phyloP scores from a whole-genome alignment of 257 asterid genomes.

The Catharanthus roseus region DNA sequence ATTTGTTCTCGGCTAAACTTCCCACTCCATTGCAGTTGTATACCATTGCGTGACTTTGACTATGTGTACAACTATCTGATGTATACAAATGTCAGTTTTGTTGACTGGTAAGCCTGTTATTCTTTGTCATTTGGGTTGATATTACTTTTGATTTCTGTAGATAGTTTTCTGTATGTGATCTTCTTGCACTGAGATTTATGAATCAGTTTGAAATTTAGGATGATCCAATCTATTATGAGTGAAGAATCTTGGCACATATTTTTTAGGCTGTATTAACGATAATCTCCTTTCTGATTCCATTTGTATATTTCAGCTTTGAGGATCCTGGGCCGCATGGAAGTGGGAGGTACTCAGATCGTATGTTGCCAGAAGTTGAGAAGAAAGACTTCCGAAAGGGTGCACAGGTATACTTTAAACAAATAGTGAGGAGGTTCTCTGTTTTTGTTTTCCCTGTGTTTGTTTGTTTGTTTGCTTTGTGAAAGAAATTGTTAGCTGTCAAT shows the following conservation, averaged over 20 bases:
- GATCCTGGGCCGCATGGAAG: slow-evolving; percentile 99
- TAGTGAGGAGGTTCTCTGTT: neutral
- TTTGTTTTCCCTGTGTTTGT: neutral
- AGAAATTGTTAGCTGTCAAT: neutral
- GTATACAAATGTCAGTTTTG: slow-evolving; percentile 84
- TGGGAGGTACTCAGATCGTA: slow-evolving; percentile 87
- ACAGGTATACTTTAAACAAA: slow-evolving; percentile 54
- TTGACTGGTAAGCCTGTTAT: slow-evolving; percentile 68
- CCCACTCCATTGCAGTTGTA: slow-evolving; percentile 66
- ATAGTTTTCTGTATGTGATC: neutral
- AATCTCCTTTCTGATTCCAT: neutral
- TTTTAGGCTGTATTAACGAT: neutral
- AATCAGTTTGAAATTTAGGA: neutral
- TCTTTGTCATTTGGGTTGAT: neutral
- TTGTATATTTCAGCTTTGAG: slow-evolving; percentile 66
- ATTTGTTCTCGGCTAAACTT: slow-evolving; percentile 24
- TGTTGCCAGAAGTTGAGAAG: slow-evolving; percentile 97
- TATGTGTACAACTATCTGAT: slow-evolving; percentile 92
- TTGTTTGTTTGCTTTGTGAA: neutral
- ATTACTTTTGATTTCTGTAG: neutral
- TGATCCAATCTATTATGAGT: neutral
- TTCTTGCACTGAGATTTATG: neutral
- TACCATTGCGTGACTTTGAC: slow-evolving; percentile 80
- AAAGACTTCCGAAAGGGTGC: slow-evolving; percentile 95
- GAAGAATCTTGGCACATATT: neutral